Evolutionary conservation across 345 rosid species (phyloP), one percentile per base, ranked within the genome.

Genomic region (Rubroshorea leprosula): DNA sequence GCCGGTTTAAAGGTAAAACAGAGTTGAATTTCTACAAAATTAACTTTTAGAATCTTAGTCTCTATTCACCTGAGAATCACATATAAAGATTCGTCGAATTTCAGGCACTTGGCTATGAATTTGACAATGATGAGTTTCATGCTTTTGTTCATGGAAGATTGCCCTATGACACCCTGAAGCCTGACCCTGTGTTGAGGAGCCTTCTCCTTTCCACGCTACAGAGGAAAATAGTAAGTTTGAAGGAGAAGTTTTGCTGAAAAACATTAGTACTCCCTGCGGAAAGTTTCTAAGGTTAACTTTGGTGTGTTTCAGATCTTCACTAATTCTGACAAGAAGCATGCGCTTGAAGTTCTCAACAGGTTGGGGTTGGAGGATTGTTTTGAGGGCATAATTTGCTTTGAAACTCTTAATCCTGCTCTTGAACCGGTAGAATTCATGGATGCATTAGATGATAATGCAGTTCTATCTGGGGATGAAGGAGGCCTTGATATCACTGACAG

Each of bases 111-210:
- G 99, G 99, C 13, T 86, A 89, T 61, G 86, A 84, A 62, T 89
- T 92, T 31, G 87, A 86, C 68, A 63, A 86, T 58, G 96, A 92
- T 48, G 87, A 92, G 70, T 92, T 83, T 57, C 98, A 92, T 61
- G 91, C 80, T 19, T 73, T 68, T 58, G 95, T 67, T 58, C 99
- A 93, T 53, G 99, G 99, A 63, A 79, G 77, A 61, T 72, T 93
- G 17, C 96, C 99, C 0, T 89, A 93, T 8, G 84, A 89, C 46
- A 78, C 50, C 26, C 78, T 93, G 25, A 82, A 78, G 66, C 91
- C 89, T 16, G 97, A 93, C 58, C 82, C 78, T 0, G 54, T 82
- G 25, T 70, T 89, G 5, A 85, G 94, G 61, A 85, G 82, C 72
- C 86, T 93, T 50, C 84, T 93, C 0, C 83, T 85, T 57, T 83